A percentile compares a stretch with the other conserved stretches of the same genome.
Evolutionary conservation across 805 yeast genomes (phyloP).

Genomic region (Kodamaea neixiangensis): DNA sequence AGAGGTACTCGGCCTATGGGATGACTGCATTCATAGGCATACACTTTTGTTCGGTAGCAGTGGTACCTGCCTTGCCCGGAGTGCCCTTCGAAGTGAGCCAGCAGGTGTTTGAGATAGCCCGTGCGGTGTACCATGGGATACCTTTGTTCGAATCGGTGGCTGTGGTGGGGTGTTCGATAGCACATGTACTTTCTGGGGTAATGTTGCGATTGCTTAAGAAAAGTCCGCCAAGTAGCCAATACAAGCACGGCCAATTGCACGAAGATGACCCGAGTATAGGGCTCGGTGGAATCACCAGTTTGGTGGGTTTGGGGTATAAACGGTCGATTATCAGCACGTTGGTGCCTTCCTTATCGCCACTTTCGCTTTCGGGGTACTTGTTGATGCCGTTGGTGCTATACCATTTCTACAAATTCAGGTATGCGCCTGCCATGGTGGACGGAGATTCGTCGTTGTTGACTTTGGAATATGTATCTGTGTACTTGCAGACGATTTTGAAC

Average conservation of each 20-base stretch:
- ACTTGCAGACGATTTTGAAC: constrained; percentile 26
- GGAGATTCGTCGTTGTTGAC: constrained; percentile 64
- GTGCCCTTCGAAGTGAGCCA: constrained; percentile 47
- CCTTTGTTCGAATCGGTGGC: constrained; percentile 50
- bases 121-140: constrained; percentile 58
- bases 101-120: constrained; percentile 57
- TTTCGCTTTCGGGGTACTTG: constrained; percentile 60
- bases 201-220: constrained; percentile 34
- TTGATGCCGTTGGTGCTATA: constrained; percentile 44
- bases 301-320: constrained; percentile 56
- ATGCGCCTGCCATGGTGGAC: constrained; percentile 53
- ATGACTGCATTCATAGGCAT: constrained; percentile 58
- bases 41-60: constrained; percentile 55
- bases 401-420: constrained; percentile 52
- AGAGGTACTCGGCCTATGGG: constrained; percentile 62
- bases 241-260: background rate
- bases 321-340: constrained; percentile 44
- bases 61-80: constrained; percentile 48
- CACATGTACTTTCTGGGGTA: constrained; percentile 59
- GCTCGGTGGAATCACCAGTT: constrained; percentile 59
- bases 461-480: constrained; percentile 51
- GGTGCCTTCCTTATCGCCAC: constrained; percentile 52
- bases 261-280: constrained; percentile 39
- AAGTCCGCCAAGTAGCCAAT: background rate
- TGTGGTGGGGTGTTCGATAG: constrained; percentile 47